These are phyloP conservation scores for Lachnellula cervina DNA, from an alignment of 2,329 filamentous ascomycete species.

Conservation along the genomic window DNA sequence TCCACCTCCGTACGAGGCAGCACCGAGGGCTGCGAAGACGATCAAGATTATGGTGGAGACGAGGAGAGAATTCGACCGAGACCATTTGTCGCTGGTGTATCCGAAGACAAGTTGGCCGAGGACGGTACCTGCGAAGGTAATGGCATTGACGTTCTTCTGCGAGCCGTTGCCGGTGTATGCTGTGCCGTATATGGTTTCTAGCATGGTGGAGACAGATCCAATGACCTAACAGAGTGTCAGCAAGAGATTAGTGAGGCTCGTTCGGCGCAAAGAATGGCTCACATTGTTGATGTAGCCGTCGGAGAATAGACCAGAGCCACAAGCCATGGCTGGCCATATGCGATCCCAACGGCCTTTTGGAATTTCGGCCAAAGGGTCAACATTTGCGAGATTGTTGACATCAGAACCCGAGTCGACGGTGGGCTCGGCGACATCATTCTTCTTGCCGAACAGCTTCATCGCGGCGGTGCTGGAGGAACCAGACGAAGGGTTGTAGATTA, in stretches of 20 bases:
- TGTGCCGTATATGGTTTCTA: slow-evolving; percentile 61
- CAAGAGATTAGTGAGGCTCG: neutral
- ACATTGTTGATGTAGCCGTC: slow-evolving; percentile 91
- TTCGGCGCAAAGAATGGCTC: slow-evolving; percentile 18
- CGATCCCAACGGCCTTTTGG: slow-evolving; percentile 25
- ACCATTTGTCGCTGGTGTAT: slow-evolving; percentile 77
- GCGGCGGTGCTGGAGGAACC: neutral
- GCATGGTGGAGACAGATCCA: slow-evolving; percentile 77
- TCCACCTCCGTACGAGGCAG: slow-evolving; percentile 72
- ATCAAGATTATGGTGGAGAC: slow-evolving; percentile 79
- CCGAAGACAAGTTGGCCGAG: slow-evolving; percentile 78
- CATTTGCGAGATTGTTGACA: neutral
- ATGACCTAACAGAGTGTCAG: slow-evolving; percentile 57
- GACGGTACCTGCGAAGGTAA: slow-evolving; percentile 83
- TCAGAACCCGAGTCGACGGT: slow-evolving; percentile 3
- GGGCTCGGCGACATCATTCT: slow-evolving; percentile 6
- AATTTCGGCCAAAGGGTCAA: slow-evolving; percentile 16
- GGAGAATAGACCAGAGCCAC: slow-evolving; percentile 83
- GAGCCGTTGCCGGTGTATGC: slow-evolving; percentile 66
- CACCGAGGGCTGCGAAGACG: slow-evolving; percentile 73
- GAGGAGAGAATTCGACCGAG: slow-evolving; percentile 75
- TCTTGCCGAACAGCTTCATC: slow-evolving; percentile 13
- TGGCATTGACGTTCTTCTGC: slow-evolving; percentile 70
- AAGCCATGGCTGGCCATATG: slow-evolving; percentile 66
- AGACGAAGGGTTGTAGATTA: neutral